A percentile compares a stretch with the other conserved stretches of the same genome.
These are phyloP conservation scores for Trichomonascaceae sp. DNA, from an alignment of 1,139 yeast genomes.

Conservation along the genomic window DNA sequence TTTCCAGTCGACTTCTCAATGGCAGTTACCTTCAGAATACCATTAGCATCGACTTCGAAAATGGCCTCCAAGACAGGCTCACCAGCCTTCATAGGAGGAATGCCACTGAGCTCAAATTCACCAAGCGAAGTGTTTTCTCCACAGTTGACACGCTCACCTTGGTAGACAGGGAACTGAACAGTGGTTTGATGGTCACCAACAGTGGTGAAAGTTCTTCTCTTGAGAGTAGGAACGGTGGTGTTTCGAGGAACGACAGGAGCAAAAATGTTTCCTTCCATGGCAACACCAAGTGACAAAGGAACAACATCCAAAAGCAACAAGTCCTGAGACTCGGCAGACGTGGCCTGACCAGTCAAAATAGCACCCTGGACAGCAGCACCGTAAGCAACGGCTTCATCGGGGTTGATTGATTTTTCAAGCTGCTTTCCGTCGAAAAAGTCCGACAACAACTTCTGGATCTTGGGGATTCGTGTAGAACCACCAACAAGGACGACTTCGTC, in stretches of 20 bases:
- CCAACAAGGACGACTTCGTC: constrained; percentile 86
- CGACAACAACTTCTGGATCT: constrained; percentile 79
- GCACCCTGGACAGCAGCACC: constrained; percentile 99
- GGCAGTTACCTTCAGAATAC: constrained; percentile 99
- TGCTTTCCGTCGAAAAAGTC: constrained; percentile 89
- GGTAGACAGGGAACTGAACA: constrained; percentile 99
- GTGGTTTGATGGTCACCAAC: constrained; percentile 99
- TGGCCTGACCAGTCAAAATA: constrained; percentile 95
- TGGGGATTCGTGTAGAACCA: constrained; percentile 94
- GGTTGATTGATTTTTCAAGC: constrained; percentile 82
- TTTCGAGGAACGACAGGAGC: constrained; percentile 99
- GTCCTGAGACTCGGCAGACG: constrained; percentile 96
- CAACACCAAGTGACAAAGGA: constrained; percentile 99
- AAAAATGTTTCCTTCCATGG: constrained; percentile 99
- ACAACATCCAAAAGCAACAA: constrained; percentile 95
- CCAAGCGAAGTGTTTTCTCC: constrained; percentile 98
- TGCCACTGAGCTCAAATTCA: constrained; percentile 98
- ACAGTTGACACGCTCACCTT: constrained; percentile 99
- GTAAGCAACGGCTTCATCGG: constrained; percentile 97
- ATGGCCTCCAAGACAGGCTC: constrained; percentile 99
- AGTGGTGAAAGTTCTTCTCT: constrained; percentile 99
- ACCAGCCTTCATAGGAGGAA: constrained; percentile 99
- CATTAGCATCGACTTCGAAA: constrained; percentile 99
- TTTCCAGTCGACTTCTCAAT: constrained; percentile 99
- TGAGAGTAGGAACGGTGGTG: constrained; percentile 99